phyloP scores from a whole-genome alignment of 805 yeast genomes.

The Scheffersomyces coipomensis region DNA sequence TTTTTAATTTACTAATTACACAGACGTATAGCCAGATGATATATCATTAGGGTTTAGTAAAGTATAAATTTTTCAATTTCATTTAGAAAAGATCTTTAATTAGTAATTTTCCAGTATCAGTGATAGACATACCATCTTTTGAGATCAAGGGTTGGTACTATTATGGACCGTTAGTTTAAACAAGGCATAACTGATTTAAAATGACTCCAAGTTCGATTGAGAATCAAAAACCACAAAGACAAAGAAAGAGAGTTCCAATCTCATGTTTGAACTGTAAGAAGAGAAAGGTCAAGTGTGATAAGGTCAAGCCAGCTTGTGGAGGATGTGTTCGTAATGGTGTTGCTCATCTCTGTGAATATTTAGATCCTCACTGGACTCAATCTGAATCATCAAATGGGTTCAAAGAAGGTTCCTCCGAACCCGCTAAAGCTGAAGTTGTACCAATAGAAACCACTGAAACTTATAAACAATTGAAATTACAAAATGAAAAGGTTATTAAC shows the following conservation, averaged over 20 bases:
- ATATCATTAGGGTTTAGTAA: no score
- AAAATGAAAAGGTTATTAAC: constrained; percentile 19
- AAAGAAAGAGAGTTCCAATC: constrained; percentile 38
- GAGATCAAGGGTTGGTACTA: no score
- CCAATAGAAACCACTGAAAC: constrained; percentile 13
- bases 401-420: neutral
- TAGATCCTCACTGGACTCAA: constrained; percentile 39
- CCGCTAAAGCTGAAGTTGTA: neutral
- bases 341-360: constrained; percentile 36
- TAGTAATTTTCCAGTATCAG: no score
- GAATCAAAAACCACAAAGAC: constrained; percentile 10
- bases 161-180: no score
- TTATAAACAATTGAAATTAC: constrained; percentile 12
- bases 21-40: no score
- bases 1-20: no score
- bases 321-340: constrained; percentile 42
- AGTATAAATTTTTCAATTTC: no score
- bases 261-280: constrained; percentile 40
- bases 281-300: constrained; percentile 45
- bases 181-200: no score
- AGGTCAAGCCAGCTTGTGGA: constrained; percentile 37
- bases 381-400: neutral
- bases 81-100: no score
- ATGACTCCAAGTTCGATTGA: neutral
- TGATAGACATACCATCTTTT: no score